Evolutionary conservation across 2,329 filamentous ascomycete genomes (phyloP).

Genomic region (Elsinoe fawcettii): DNA sequence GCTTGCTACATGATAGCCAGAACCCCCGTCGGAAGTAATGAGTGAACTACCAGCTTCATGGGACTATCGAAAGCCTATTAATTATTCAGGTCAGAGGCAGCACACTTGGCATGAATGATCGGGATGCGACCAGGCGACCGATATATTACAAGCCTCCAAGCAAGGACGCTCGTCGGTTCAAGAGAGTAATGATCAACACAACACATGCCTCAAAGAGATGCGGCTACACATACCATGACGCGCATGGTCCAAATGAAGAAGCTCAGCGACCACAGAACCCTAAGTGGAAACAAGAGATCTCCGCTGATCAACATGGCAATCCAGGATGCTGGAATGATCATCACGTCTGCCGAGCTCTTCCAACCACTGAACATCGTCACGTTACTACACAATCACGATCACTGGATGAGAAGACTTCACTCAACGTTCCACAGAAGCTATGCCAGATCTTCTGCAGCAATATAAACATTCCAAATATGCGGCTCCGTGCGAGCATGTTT

Average conservation of each 20-base stretch:
- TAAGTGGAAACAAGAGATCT: not conserved
- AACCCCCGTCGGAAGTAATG: not conserved
- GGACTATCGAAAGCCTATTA: not conserved
- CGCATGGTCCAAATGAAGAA: not conserved
- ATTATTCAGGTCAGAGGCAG: not conserved
- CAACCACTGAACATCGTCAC: not conserved
- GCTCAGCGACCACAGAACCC: not conserved
- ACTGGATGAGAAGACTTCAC: not conserved
- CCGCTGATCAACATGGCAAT: not conserved
- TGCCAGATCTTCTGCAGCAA: not conserved
- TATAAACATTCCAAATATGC: not conserved
- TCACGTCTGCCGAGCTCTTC: not conserved
- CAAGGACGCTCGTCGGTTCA: not conserved
- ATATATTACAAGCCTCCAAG: not conserved
- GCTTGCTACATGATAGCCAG: not conserved
- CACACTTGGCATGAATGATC: not conserved
- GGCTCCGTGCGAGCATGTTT: not conserved
- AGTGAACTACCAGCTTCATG: not conserved
- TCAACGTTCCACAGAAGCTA: not conserved
- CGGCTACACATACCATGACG: not conserved
- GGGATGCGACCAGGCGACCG: not conserved
- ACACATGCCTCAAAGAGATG: not conserved
- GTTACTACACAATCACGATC: not conserved
- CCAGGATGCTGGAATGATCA: not conserved
- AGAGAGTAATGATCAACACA: not conserved